Evolutionary conservation across 306 rosid genomes (phyloP), one percentile per base, ranked within the genome.

Genomic region (Pyrus betulifolia): DNA sequence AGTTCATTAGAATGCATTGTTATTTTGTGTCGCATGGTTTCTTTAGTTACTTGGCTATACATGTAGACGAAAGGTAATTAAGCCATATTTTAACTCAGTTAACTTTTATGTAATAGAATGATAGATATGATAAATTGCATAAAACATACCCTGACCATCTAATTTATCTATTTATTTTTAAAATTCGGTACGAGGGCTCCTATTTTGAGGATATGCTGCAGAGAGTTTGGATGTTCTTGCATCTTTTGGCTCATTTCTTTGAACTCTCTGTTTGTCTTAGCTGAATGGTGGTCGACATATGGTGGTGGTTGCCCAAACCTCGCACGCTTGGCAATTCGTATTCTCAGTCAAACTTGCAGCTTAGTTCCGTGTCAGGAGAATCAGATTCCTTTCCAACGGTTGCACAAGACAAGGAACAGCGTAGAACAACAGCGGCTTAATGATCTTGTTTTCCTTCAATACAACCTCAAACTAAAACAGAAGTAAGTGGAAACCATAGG

Each of bases 221-320:
- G 13, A 55, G 45, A 11, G 44, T 35, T 60, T 66, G 23, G 22
- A 22, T 23, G n/a, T 35, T 63, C 13, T 78, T 22, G 19, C 35
- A 23, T 38, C 6, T 30, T 54, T 65, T 4, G 22, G 61, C 44
- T 62, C 14, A 51, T 46, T 62, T 51, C 58, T 40, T 13, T 76
- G 49, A 71, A 62, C 40, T 51, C 28, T 71, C 23, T 85, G 31
- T 15, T 76, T 44, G 72, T 86, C 77, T 51, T 59, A 88, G 91
- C 89, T 67, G 93, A 88, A 83, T 91, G 96, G 96, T 88, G 96
- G 96, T 88, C 93, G 60, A 91, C 96, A 59, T 91, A 91, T 82
- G 96, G 96, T 67, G 84, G 96, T 79, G 85, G 90, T 64, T 91
- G 93, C 84, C 93, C 96, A 21, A 84, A 85, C 82, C 75, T 91